Conservation (phyloP, 2,329 filamentous ascomycete genomes). For the Phialemoniopsis sp. region DNA sequence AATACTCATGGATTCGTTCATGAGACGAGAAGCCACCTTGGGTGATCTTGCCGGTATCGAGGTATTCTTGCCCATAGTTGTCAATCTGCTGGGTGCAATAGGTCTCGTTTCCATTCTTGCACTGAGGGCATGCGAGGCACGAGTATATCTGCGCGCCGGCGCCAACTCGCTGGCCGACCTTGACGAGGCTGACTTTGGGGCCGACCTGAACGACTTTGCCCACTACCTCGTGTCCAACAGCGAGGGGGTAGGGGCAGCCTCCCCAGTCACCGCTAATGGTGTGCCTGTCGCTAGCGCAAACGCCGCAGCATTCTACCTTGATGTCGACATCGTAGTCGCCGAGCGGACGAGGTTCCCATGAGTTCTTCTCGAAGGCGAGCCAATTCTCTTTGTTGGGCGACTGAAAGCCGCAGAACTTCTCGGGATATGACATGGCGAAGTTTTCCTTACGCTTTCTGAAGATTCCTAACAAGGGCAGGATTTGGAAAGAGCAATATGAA, state of each 20-base stretch:
- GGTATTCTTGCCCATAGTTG: conserved; percentile 55
- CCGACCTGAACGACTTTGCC: conserved; percentile 60
- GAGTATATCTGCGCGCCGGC: conserved; percentile 64
- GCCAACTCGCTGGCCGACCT: conserved; percentile 60
- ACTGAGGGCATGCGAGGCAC: conserved; percentile 61
- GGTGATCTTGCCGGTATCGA: conserved; percentile 44
- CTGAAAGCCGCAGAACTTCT: conserved; percentile 59
- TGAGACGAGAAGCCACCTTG: conserved; percentile 51
- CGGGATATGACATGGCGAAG: conserved; percentile 50
- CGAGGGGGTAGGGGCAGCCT: conserved; percentile 55
- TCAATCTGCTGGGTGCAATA: conserved; percentile 59
- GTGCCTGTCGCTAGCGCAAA: conserved; percentile 70
- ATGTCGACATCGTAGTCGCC: conserved; percentile 85
- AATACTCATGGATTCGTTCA: conserved; percentile 64
- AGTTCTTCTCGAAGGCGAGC: conserved; percentile 67
- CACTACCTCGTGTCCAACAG: conserved; percentile 56
- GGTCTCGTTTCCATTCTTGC: conserved; percentile 63
- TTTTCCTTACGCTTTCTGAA: too few species aligned
- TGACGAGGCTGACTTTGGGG: conserved; percentile 54
- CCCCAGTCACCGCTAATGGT: conserved; percentile 69
- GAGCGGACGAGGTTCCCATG: conserved; percentile 85
- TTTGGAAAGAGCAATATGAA: too few species aligned
- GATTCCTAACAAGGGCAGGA: too few species aligned
- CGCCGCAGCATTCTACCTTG: conserved; percentile 77
- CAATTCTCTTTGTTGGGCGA: conserved; percentile 46